A percentile compares a stretch with the other conserved stretches of the same genome.
Evolutionary conservation across 495 filamentous ascomycete genomes (phyloP).

Genomic region (Clavariopsis aquatica): DNA sequence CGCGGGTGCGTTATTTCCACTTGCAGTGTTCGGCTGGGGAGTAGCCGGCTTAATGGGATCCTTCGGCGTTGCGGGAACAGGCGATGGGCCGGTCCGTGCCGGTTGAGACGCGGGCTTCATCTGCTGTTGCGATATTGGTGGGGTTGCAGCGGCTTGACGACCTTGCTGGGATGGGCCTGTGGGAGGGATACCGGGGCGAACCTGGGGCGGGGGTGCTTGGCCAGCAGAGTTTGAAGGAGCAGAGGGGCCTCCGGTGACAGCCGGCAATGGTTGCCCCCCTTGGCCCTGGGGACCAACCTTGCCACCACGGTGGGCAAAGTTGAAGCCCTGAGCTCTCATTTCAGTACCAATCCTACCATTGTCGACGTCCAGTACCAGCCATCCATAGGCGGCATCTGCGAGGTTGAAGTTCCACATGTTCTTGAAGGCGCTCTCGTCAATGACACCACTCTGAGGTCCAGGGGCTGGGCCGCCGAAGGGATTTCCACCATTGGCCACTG

Average conservation of each 20-base stretch:
- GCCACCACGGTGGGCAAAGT: constrained; percentile 87
- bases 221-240: constrained; percentile 33
- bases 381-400: constrained; percentile 96
- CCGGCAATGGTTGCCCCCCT: constrained; percentile 39
- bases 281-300: constrained; percentile 48
- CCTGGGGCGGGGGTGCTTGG: constrained; percentile 48
- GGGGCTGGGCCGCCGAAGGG: constrained; percentile 87
- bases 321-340: constrained; percentile 98
- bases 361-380: constrained; percentile 90
- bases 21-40: constrained; percentile 50
- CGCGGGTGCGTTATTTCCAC: constrained; percentile 40
- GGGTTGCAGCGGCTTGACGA: constrained; percentile 42
- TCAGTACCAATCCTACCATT: constrained; percentile 93
- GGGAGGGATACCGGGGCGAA: constrained; percentile 39
- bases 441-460: constrained; percentile 76
- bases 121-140: constrained; percentile 49
- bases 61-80: constrained; percentile 52
- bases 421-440: constrained; percentile 99
- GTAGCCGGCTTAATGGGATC: constrained; percentile 54
- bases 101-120: constrained; percentile 56
- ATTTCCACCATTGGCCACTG: constrained; percentile 88
- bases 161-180: constrained; percentile 40
- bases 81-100: constrained; percentile 48
- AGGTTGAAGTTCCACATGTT: constrained; percentile 99
- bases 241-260: constrained; percentile 37